phyloP scores from a whole-genome alignment of 768 basidiomycete species.

The Calocybe gangraenosa region DNA sequence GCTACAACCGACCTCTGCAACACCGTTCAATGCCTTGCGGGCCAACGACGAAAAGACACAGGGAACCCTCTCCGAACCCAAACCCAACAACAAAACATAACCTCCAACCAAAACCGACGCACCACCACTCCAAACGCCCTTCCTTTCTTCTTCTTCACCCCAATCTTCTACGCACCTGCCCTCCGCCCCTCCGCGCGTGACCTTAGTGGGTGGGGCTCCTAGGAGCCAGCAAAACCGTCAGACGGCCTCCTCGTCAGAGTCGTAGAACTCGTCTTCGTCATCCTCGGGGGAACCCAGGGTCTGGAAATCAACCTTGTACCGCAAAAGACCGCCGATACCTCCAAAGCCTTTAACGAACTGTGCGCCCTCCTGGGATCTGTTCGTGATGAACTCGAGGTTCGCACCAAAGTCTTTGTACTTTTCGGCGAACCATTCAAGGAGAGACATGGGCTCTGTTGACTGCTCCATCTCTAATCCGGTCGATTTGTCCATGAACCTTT shows the following conservation, averaged over 20 bases:
- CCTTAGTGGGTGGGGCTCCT: conserved; percentile 69
- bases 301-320: conserved; percentile 97
- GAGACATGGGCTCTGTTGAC: conserved; percentile 68
- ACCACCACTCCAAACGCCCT: neutral
- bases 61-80: neutral
- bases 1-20: conserved; percentile 7
- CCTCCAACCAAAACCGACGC: neutral
- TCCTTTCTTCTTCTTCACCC: neutral
- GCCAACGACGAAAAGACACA: too few relatives aligned
- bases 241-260: conserved; percentile 69
- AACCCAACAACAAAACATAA: neutral
- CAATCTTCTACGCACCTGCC: conserved; percentile 25
- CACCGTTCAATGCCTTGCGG: neutral
- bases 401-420: conserved; percentile 98
- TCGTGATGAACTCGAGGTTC: conserved; percentile 92
- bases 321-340: conserved; percentile 91
- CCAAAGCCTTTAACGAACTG: conserved; percentile 99
- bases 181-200: conserved; percentile 66
- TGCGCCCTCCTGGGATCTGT: conserved; percentile 94
- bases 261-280: conserved; percentile 85
- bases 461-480: conserved; percentile 97
- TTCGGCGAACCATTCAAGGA: conserved; percentile 98
- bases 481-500: conserved; percentile 93
- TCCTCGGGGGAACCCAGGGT: conserved; percentile 74
- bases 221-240: conserved; percentile 87